Conservation (phyloP, 371 early-diverging fungal genomes). For the Syncephalastrum sp. region DNA sequence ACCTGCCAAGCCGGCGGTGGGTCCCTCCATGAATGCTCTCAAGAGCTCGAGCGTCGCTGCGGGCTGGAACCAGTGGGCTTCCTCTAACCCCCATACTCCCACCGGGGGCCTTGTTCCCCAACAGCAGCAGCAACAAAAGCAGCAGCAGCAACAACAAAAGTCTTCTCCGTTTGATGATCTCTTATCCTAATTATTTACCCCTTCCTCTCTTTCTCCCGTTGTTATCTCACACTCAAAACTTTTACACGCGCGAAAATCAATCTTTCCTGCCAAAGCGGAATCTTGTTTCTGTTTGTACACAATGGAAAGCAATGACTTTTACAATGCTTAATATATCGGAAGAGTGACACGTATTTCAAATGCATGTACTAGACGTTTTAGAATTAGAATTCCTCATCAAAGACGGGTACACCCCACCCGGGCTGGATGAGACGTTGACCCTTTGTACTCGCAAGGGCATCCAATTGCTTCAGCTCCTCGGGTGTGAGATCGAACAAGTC, state of each 20-base stretch:
- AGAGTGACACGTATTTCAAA: too few species aligned
- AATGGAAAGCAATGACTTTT: too few species aligned
- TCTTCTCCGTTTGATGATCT: constrained; percentile 43
- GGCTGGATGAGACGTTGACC: constrained; percentile 35
- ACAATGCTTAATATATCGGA: too few species aligned
- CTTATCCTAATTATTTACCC: constrained; percentile 23
- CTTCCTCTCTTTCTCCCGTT: not conserved
- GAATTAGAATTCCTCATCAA: constrained; percentile 33
- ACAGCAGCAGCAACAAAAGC: constrained; percentile 10
- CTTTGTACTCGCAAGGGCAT: constrained; percentile 34
- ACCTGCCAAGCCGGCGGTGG: constrained; percentile 32
- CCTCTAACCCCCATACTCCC: constrained; percentile 12
- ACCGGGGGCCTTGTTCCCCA: constrained; percentile 3
- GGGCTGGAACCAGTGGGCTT: constrained; percentile 47
- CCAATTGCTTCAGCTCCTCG: constrained; percentile 39
- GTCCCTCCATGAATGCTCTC: constrained; percentile 62
- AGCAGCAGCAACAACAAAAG: constrained; percentile 11
- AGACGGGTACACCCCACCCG: constrained; percentile 42
- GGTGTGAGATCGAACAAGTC: constrained; percentile 32
- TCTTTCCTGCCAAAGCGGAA: too few species aligned
- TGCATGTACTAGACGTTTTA: constrained; percentile 1
- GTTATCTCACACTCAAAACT: too few species aligned
- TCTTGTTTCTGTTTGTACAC: too few species aligned
- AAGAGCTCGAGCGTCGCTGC: constrained; percentile 41
- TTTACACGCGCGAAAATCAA: too few species aligned